phyloP scores from a whole-genome alignment of 192 early-diverging fungal species.

The Spinellus fusiger region DNA sequence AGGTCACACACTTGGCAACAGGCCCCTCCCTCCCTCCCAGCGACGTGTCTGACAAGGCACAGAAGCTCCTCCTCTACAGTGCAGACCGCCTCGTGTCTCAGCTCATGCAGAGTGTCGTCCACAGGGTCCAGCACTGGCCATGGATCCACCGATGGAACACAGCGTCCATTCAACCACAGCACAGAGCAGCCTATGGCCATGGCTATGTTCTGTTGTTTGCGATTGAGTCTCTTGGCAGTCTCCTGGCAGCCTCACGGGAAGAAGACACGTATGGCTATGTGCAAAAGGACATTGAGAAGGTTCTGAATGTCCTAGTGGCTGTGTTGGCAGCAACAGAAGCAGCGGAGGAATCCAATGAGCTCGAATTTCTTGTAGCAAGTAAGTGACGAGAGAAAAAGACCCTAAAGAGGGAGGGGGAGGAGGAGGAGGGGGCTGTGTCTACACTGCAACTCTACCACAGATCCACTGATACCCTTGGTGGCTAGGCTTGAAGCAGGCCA shows the following conservation, averaged over 20 bases:
- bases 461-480: background rate
- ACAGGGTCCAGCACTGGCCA: background rate
- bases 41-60: background rate
- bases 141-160: background rate
- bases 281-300: slow-evolving; percentile 23
- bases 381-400: background rate
- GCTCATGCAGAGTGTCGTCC: background rate
- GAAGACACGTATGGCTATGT: slow-evolving; percentile 29
- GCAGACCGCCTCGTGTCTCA: background rate
- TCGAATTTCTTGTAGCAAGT: background rate
- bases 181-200: slow-evolving; percentile 14
- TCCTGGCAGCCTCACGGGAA: slow-evolving; percentile 19
- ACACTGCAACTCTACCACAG: background rate
- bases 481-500: background rate
- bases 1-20: background rate
- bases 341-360: background rate
- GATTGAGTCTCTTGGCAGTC: slow-evolving; percentile 23
- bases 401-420: background rate
- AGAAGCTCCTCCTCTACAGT: background rate
- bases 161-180: background rate
- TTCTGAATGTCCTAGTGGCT: slow-evolving; percentile 23
- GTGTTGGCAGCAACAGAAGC: slow-evolving; percentile 14
- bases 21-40: background rate
- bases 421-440: too few relatives aligned
- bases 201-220: slow-evolving; percentile 15